Base-by-base conservation (phyloP, 2,329 filamentous ascomycete species). In the Pleochaeta shiraiana region DNA sequence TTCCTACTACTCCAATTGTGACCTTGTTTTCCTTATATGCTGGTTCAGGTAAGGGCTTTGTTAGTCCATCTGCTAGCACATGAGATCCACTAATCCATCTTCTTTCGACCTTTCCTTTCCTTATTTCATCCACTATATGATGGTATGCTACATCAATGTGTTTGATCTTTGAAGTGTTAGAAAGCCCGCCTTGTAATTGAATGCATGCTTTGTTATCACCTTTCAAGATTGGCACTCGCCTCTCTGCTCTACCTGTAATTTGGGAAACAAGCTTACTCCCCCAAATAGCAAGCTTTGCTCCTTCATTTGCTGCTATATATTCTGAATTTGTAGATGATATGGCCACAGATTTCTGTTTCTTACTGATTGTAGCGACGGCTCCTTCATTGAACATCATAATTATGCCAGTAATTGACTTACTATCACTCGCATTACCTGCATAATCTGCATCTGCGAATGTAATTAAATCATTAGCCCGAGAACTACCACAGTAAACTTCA, bases 391-490 rank as follows among this genome's bases (percentile, higher is more conserved):
- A 4, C 21, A 60, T 60, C 55, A 60, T 60, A 6, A 60, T 24
- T 21, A 60, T 28, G 16, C 55, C 4, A 4, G 6, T 21, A 60
- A 60, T 37, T 19, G 31, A 37, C 31, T 37, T 34, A n/a, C 31
- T 28, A 60, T 55, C 50, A 55, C 50, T 31, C 26, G 50, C 19
- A 47, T 47, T 19, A 12, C 43, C 43, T n/a, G 43, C 43, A 31
- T 55, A 55, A 24, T 55, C 50, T 55, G 50, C 50, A 55, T 55
- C 50, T 28, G 50, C 50, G 28, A 55, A 55, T 55, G 50, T 55
- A n/a, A 60, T 30, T 24, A 60, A 6, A 34, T 60, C 55, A 12
- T 14, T 37, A 5, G 11, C 19, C 12, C 21, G 33, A 5, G 55
- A 60, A 21, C 55, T 60, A 34, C 55, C 55, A 37, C 55, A 60